Evolutionary conservation across 257 asterid species (phyloP).

Genomic region (Penstemon davidsonii): DNA sequence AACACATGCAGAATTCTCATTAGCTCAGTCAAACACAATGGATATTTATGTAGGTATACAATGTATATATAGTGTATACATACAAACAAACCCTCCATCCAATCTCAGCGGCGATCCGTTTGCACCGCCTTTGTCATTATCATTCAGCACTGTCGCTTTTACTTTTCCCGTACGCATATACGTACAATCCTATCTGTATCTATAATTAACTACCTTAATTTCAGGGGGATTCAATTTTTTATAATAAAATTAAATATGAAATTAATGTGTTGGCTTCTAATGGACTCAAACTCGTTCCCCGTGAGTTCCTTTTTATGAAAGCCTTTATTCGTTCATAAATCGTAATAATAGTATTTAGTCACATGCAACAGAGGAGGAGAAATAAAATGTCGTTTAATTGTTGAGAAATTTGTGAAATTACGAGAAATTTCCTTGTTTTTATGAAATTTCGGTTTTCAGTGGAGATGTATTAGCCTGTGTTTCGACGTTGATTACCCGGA

Average conservation of each 20-base stretch:
- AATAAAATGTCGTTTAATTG: not conserved
- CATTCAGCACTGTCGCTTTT: not conserved
- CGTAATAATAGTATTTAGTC: slow-evolving; percentile 3
- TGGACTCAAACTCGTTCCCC: slow-evolving; percentile 12
- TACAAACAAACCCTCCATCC: slow-evolving; percentile 37
- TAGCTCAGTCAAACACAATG: not conserved
- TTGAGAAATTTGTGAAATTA: not conserved
- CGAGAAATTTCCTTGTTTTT: not conserved
- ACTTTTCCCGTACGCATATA: slow-evolving; percentile 11
- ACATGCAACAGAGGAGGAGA: slow-evolving; percentile 17
- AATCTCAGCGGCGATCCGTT: slow-evolving; percentile 52
- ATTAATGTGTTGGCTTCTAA: slow-evolving; percentile 19
- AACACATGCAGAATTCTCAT: not conserved
- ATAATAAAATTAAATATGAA: not conserved
- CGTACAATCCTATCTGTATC: slow-evolving; percentile 15
- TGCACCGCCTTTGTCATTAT: slow-evolving; percentile 34
- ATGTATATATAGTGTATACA: slow-evolving; percentile 33
- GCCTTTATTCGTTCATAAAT: slow-evolving; percentile 8
- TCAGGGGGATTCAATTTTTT: not conserved
- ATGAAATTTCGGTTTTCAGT: not conserved
- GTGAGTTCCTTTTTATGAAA: slow-evolving; percentile 2
- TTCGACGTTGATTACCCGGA: slow-evolving; percentile 29
- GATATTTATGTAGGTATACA: no score
- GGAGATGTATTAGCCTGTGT: slow-evolving; percentile 28
- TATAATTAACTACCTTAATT: slow-evolving; percentile 19